A percentile compares a stretch with the other conserved stretches of the same genome.
Evolutionary conservation across 352 stramenopile genomes (phyloP).

Genomic region (Phytophthora pistaciae): DNA sequence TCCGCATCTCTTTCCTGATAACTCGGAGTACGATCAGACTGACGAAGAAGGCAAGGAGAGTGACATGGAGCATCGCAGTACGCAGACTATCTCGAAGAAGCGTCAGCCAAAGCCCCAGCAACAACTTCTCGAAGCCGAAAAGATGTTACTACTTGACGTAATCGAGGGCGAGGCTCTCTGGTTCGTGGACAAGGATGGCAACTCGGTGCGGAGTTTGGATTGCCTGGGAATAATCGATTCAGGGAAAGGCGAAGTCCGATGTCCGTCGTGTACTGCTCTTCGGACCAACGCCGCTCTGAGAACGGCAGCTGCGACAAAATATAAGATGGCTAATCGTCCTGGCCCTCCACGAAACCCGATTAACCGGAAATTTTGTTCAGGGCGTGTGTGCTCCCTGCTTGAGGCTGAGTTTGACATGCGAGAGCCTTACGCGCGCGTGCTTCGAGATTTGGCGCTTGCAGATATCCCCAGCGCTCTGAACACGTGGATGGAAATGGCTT

Average conservation of each 20-base stretch:
- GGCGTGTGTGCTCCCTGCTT: constrained; percentile 58
- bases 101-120: constrained; percentile 33
- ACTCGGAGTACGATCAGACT: constrained; percentile 18
- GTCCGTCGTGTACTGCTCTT: constrained; percentile 54
- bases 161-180: constrained; percentile 77
- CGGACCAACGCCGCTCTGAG: constrained; percentile 63
- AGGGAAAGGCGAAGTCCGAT: constrained; percentile 51
- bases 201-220: constrained; percentile 73
- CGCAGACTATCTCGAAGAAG: constrained; percentile 21
- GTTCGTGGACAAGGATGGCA: constrained; percentile 85
- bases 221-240: constrained; percentile 61
- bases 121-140: constrained; percentile 60
- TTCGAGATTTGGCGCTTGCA: constrained; percentile 66
- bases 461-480: constrained; percentile 60
- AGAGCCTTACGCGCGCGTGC: constrained; percentile 54
- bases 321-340: constrained; percentile 46
- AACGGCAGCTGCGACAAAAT: constrained; percentile 40
- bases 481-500: constrained; percentile 71
- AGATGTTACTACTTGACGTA: constrained; percentile 75
- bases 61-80: constrained; percentile 9
- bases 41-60: constrained; percentile 15
- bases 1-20: constrained; percentile 59
- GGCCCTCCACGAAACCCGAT: constrained; percentile 54
- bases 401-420: constrained; percentile 68
- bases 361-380: constrained; percentile 68